Conservation (phyloP, 106 monocot species). For the Gastrodia elata region DNA sequence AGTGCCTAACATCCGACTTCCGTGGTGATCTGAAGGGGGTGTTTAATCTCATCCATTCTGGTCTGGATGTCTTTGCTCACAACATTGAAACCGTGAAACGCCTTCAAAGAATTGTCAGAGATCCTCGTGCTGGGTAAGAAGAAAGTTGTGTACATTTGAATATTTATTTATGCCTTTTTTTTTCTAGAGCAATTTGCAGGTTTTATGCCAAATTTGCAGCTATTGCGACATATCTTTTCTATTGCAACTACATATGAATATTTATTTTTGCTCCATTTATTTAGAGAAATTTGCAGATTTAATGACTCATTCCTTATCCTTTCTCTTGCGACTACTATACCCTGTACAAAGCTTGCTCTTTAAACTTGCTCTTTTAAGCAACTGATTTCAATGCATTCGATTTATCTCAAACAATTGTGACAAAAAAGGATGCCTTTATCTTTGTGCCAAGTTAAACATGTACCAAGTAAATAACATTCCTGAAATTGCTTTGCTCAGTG, state of each 20-base stretch:
- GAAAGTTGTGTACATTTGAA: not conserved
- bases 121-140: conserved; percentile 80
- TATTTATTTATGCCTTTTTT: not conserved
- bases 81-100: conserved; percentile 90
- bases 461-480: no score
- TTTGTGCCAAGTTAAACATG: not conserved
- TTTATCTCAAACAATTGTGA: no score
- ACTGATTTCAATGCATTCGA: not conserved
- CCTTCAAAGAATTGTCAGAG: conserved; percentile 87
- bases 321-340: not conserved
- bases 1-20: conserved; percentile 94
- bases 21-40: conserved; percentile 81
- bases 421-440: not conserved
- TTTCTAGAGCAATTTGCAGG: not conserved
- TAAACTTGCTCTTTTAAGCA: not conserved
- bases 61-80: conserved; percentile 92
- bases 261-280: no score
- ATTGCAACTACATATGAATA: no score
- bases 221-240: not conserved
- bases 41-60: conserved; percentile 53
- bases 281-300: not conserved
- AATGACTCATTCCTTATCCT: not conserved
- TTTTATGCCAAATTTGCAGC: not conserved
- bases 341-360: not conserved
- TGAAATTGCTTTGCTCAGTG: no score